Conservation (phyloP, 2,329 filamentous ascomycete species). For the Septoria petroselini region DNA sequence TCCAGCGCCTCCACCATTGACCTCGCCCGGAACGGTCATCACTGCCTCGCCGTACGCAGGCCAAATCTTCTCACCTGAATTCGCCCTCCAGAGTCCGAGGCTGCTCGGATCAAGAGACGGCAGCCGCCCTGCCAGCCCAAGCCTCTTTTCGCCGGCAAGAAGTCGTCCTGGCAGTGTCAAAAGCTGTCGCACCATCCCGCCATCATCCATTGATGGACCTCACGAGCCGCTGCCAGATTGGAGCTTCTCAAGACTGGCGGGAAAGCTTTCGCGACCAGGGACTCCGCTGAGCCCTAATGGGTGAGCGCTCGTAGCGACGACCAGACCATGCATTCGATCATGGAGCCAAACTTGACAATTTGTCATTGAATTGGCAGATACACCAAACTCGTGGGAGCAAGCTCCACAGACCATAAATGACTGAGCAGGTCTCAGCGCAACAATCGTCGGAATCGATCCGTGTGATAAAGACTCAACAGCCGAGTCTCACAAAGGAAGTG, state of each 20-base stretch:
- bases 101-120: constrained; percentile 25
- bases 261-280: not conserved
- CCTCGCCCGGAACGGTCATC: constrained; percentile 68
- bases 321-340: not conserved
- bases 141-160: constrained; percentile 8
- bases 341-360: not conserved
- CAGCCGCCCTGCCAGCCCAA: constrained; percentile 23
- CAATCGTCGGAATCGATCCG: not conserved
- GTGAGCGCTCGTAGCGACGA: no score
- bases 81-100: constrained; percentile 25
- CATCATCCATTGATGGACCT: constrained; percentile 13
- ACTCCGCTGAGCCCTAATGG: constrained; percentile 6
- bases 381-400: not conserved
- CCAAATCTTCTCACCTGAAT: constrained; percentile 51
- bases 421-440: not conserved
- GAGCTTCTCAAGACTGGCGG: constrained; percentile 2
- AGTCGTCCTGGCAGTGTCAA: constrained; percentile 26
- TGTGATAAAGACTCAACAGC: not conserved
- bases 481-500: not conserved
- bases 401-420: not conserved
- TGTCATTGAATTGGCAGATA: not conserved
- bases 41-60: constrained; percentile 67
- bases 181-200: constrained; percentile 22
- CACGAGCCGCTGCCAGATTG: constrained; percentile 11
- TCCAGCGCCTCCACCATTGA: constrained; percentile 60